A percentile compares a stretch with the other conserved stretches of the same genome.
phyloP scores from a whole-genome alignment of 768 basidiomycete genomes.

The Tulasnella sp. region DNA sequence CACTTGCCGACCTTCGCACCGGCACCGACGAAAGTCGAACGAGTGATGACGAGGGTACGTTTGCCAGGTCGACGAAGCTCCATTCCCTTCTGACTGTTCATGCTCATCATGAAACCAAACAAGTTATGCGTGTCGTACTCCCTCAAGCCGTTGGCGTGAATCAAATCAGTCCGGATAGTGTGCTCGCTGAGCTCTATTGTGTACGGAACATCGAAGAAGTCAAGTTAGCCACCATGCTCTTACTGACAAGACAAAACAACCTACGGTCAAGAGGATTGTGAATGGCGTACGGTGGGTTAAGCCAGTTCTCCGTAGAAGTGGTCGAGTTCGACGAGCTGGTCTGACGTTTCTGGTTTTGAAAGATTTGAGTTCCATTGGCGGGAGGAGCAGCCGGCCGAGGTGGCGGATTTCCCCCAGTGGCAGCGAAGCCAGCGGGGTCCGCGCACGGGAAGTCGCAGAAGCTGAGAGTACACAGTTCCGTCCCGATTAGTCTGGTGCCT shows the following conservation, averaged over 20 bases:
- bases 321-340: neutral
- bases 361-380: slow-evolving; percentile 42
- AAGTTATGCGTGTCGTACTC: slow-evolving; percentile 24
- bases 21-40: slow-evolving; percentile 62
- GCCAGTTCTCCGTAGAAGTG: neutral
- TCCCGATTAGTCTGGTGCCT: neutral
- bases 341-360: neutral
- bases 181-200: slow-evolving; percentile 5
- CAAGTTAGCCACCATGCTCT: neutral
- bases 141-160: slow-evolving; percentile 13
- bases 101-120: slow-evolving; percentile 63
- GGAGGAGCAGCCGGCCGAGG: slow-evolving; percentile 39
- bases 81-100: slow-evolving; percentile 48
- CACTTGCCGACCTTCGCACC: slow-evolving; percentile 60
- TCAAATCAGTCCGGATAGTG: slow-evolving; percentile 18
- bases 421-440: slow-evolving; percentile 48
- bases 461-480: slow-evolving; percentile 28
- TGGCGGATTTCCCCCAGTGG: slow-evolving; percentile 42
- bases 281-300: slow-evolving; percentile 16
- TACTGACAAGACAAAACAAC: neutral
- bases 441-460: slow-evolving; percentile 54
- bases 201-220: neutral
- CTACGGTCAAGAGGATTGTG: neutral
- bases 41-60: slow-evolving; percentile 55
- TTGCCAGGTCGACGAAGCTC: slow-evolving; percentile 48